Evolutionary conservation across 177 flowering plant genomes (phyloP).

Genomic region (Tripterygium wilfordii): DNA sequence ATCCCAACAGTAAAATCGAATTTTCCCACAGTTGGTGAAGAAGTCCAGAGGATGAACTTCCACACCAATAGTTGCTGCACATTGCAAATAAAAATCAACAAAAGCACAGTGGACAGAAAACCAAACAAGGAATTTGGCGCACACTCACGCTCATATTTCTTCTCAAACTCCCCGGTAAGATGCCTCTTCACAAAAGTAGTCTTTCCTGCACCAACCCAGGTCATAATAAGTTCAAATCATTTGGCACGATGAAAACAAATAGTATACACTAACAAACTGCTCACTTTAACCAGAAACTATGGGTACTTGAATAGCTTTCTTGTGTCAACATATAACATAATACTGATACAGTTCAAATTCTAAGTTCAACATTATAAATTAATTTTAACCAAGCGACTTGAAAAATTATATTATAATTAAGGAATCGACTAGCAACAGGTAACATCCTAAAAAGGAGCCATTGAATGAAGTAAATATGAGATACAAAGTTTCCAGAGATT

Average conservation of each 20-base stretch:
- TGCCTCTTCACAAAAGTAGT: conserved; percentile 83
- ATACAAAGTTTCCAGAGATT: too few relatives aligned
- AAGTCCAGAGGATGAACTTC: conserved; percentile 83
- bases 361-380: too few relatives aligned
- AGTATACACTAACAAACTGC: not conserved
- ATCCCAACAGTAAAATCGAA: conserved; percentile 4
- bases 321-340: too few relatives aligned
- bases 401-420: too few relatives aligned
- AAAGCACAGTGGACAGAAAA: too few relatives aligned
- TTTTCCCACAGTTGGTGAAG: conserved; percentile 61
- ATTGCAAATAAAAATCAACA: not conserved
- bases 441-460: too few relatives aligned
- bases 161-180: conserved; percentile 86
- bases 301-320: too few relatives aligned
- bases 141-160: conserved; percentile 81
- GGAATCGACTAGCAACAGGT: too few relatives aligned
- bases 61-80: conserved; percentile 69
- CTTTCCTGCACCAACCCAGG: conserved; percentile 36
- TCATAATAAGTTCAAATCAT: not conserved
- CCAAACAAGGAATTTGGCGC: not conserved
- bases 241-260: not conserved
- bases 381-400: too few relatives aligned
- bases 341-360: too few relatives aligned
- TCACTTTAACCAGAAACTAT: not conserved
- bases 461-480: too few relatives aligned